Evolutionary conservation across 139 green algal genomes (phyloP).

Genomic region (Coelastrella sp.): DNA sequence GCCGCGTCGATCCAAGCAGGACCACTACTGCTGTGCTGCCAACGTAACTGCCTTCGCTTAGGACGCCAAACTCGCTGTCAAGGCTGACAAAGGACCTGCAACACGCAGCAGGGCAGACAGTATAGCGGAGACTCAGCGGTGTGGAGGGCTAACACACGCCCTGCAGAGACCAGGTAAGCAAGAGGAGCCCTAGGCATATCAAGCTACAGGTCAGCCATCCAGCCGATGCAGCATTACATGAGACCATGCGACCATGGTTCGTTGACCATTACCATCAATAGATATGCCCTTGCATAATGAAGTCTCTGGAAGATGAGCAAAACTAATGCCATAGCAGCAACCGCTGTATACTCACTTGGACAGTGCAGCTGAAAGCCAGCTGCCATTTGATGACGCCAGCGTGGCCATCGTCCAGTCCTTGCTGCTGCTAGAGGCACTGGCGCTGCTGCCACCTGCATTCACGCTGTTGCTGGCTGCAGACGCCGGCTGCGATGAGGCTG

Average conservation of each 20-base stretch:
- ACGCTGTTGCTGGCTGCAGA: background rate
- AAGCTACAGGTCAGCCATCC: no score
- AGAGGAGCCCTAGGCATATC: no score
- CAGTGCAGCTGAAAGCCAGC: conserved; percentile 27
- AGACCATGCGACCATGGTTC: no score
- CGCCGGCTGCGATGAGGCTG: conserved; percentile 5
- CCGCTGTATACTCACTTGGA: conserved; percentile 37
- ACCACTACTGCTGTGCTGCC: conserved; percentile 91
- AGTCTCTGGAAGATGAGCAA: no score
- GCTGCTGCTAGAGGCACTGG: background rate
- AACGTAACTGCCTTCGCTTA: conserved; percentile 60
- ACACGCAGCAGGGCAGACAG: no score
- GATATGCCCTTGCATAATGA: no score
- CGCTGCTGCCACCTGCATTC: background rate
- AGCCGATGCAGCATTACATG: no score
- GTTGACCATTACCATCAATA: no score
- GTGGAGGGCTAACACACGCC: no score
- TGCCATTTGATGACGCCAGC: conserved; percentile 5
- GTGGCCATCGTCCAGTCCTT: background rate
- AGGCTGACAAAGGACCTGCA: conserved; percentile 37
- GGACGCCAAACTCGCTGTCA: conserved; percentile 71
- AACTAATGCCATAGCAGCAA: no score
- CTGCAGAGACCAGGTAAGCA: no score
- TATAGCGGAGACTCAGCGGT: no score
- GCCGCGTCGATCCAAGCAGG: conserved; percentile 71